Conservation (phyloP, 306 rosid species). For the Trifolium repens region DNA sequence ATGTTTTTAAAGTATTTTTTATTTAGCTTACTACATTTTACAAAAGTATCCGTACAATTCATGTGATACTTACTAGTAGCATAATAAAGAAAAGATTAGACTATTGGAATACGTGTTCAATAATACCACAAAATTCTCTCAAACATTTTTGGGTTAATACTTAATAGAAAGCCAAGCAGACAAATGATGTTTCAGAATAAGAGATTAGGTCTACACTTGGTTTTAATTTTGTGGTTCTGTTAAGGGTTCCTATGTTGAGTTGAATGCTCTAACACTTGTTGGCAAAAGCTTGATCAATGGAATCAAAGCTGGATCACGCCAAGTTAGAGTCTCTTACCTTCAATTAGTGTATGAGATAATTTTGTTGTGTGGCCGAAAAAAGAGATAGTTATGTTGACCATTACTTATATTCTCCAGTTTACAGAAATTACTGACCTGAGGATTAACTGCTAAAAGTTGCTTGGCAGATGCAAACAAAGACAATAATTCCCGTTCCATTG, state of each 20-base stretch:
- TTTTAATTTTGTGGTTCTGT: conserved; percentile 7
- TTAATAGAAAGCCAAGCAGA: background rate
- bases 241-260: background rate
- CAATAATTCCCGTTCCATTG: background rate
- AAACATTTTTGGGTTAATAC: background rate
- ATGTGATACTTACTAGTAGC: too few relatives aligned
- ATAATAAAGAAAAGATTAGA: conserved; percentile 4
- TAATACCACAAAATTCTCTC: conserved; percentile 26
- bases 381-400: background rate
- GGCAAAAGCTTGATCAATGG: background rate
- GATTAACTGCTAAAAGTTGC: background rate
- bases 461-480: background rate
- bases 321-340: background rate
- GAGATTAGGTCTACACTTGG: background rate
- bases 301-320: background rate
- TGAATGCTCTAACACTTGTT: background rate
- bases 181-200: too few relatives aligned
- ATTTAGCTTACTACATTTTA: background rate
- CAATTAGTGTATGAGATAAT: background rate
- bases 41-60: too few relatives aligned
- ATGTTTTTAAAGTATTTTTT: background rate
- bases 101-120: conserved; percentile 5
- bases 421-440: background rate
- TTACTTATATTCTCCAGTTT: background rate
- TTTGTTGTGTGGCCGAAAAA: background rate